Evolutionary conservation across 805 yeast genomes (phyloP).

Genomic region (Phaffomyces antillensis): DNA sequence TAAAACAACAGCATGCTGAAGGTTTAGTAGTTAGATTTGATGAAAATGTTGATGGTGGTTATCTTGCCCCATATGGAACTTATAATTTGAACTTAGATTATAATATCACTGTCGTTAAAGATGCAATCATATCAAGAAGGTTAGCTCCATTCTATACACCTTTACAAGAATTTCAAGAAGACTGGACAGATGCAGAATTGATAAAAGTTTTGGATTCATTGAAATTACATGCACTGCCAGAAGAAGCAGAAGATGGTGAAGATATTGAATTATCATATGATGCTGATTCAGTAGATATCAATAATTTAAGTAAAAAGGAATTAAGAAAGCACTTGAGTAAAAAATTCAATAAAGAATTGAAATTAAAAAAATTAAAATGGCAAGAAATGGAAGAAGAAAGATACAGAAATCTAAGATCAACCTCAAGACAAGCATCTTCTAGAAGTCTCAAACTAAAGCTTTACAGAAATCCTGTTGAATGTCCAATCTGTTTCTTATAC

Average conservation of each 20-base stretch:
- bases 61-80: conserved; percentile 83
- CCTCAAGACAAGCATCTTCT: conserved; percentile 31
- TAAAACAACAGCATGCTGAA: conserved; percentile 46
- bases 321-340: conserved; percentile 35
- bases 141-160: conserved; percentile 92
- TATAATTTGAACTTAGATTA: conserved; percentile 71
- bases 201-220: conserved; percentile 41
- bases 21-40: conserved; percentile 51
- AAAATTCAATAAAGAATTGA: conserved; percentile 32
- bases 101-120: conserved; percentile 65
- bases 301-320: conserved; percentile 32
- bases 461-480: conserved; percentile 67
- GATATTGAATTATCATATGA: conserved; percentile 59
- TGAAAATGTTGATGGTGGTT: conserved; percentile 92
- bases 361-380: conserved; percentile 29
- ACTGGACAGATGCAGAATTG: conserved; percentile 69
- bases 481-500: conserved; percentile 90
- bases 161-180: conserved; percentile 64
- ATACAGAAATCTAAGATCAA: conserved; percentile 28
- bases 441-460: conserved; percentile 44
- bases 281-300: conserved; percentile 43
- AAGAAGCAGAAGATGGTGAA: conserved; percentile 41
- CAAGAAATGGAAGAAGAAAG: conserved; percentile 30
- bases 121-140: conserved; percentile 57
- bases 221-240: conserved; percentile 48